Conservation (phyloP, 768 basidiomycete species). For the Podaxis carcinomalis region DNA sequence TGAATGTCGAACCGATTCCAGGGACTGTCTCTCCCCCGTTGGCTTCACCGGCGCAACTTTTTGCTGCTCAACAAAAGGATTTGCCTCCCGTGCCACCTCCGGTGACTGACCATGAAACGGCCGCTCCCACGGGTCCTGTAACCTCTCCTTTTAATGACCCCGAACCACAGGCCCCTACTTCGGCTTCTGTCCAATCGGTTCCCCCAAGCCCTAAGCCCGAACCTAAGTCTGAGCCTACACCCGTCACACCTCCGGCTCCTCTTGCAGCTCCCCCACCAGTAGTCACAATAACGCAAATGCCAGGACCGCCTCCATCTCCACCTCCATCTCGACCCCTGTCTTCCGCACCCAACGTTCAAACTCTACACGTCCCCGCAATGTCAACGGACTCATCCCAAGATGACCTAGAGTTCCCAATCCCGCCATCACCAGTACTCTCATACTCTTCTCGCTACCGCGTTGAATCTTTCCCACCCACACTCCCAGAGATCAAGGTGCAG, state of each 20-base stretch:
- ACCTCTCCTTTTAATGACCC: neutral
- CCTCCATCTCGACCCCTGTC: neutral
- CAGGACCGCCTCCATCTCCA: neutral
- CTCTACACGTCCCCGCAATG: constrained; percentile 2
- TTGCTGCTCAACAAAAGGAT: constrained; percentile 19
- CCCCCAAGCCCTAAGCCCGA: neutral
- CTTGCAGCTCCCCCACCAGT: neutral
- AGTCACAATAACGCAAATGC: neutral
- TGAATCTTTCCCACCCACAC: constrained; percentile 45
- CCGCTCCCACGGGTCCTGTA: neutral
- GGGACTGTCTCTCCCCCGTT: constrained; percentile 26
- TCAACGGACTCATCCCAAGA: constrained; percentile 17
- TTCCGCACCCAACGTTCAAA: constrained; percentile 11
- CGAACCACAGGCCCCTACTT: neutral
- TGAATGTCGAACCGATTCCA: constrained; percentile 39
- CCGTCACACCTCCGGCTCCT: neutral
- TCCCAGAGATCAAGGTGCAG: constrained; percentile 49
- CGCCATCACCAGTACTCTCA: constrained; percentile 30
- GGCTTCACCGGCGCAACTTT: constrained; percentile 7
- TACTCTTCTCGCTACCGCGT: constrained; percentile 35
- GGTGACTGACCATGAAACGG: neutral
- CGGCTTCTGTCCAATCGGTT: neutral
- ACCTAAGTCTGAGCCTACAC: neutral
- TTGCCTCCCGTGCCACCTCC: constrained; percentile 22
- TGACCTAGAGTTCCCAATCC: constrained; percentile 33